These are phyloP conservation scores for Aurinia saxatilis DNA, from an alignment of 345 rosid species.

Conservation along the genomic window DNA sequence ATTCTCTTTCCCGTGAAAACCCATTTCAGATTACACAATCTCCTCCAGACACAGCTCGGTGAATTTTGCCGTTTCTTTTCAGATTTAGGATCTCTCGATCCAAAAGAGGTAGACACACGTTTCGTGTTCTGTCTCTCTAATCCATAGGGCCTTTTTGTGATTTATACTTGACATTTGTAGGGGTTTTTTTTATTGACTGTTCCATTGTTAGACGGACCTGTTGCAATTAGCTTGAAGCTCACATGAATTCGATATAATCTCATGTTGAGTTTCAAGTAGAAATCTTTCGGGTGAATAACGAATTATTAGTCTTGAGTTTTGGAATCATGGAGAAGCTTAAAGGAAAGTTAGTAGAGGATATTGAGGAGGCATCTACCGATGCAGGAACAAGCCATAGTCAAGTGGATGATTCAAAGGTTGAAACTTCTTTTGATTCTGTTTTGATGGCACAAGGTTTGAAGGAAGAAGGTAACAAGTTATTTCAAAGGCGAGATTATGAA, in stretches of 20 bases:
- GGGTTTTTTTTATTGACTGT: conserved; percentile 2
- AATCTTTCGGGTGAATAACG: neutral
- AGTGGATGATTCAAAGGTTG: conserved; percentile 33
- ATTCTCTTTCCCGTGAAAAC: conserved; percentile 3
- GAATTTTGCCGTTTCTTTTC: conserved; percentile 2
- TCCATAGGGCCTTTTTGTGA: neutral
- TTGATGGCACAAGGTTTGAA: conserved; percentile 63
- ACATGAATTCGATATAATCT: neutral
- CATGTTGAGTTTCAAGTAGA: conserved; percentile 7
- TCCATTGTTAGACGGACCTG: neutral
- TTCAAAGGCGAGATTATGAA: conserved; percentile 67
- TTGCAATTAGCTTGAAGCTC: conserved; percentile 5
- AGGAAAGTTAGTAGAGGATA: conserved; percentile 8
- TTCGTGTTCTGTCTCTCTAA: conserved; percentile 24
- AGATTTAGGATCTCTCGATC: conserved; percentile 22
- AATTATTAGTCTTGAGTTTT: neutral
- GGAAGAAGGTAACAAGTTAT: conserved; percentile 77
- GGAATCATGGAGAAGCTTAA: conserved; percentile 19
- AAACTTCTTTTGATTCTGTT: conserved; percentile 43
- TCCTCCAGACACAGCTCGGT: neutral
- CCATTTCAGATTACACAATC: conserved; percentile 7
- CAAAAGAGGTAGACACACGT: conserved; percentile 4
- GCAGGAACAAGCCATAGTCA: conserved; percentile 35
- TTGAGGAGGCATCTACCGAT: conserved; percentile 30
- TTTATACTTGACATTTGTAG: neutral